Conservation (phyloP, 2,329 filamentous ascomycete genomes). For the Fusarium algeriense region DNA sequence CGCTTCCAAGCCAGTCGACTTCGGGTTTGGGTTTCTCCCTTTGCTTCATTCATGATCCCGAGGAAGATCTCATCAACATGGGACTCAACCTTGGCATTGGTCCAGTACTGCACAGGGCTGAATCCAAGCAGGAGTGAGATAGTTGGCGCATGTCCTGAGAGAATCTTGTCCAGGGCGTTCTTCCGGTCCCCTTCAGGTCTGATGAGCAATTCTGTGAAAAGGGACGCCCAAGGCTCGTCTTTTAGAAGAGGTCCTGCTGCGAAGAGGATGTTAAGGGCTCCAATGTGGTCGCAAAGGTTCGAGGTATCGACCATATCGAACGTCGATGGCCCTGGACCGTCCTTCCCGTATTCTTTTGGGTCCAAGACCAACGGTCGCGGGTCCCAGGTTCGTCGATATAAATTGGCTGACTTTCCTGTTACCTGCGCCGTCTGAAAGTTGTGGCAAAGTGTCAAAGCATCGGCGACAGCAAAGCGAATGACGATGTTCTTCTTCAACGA, state of each 20-base stretch:
- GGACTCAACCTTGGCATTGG: conserved; percentile 59
- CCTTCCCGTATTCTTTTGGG: conserved; percentile 53
- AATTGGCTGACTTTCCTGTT: conserved; percentile 52
- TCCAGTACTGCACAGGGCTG: conserved; percentile 62
- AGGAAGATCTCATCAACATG: conserved; percentile 56
- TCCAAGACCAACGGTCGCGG: conserved; percentile 58
- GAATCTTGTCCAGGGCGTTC: conserved; percentile 54
- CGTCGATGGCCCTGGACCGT: conserved; percentile 51
- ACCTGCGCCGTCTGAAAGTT: conserved; percentile 59
- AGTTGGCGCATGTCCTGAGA: conserved; percentile 61
- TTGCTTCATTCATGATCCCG: conserved; percentile 23
- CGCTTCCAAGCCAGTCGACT: conserved; percentile 54
- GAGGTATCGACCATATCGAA: conserved; percentile 71
- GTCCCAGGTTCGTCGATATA: conserved; percentile 58
- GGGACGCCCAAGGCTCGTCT: conserved; percentile 55
- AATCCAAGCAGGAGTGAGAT: conserved; percentile 65
- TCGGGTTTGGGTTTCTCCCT: conserved; percentile 44
- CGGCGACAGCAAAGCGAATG: conserved; percentile 61
- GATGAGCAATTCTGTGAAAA: conserved; percentile 63
- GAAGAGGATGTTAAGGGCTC: conserved; percentile 55
- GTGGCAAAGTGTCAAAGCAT: conserved; percentile 65
- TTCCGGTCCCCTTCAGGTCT: conserved; percentile 45
- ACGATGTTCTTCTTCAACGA: conserved; percentile 47
- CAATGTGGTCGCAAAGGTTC: conserved; percentile 57
- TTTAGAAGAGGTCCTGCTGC: conserved; percentile 62